Conservation (phyloP, 129 eudicot genomes). For the Chrysanthemum lavandulifolium region DNA sequence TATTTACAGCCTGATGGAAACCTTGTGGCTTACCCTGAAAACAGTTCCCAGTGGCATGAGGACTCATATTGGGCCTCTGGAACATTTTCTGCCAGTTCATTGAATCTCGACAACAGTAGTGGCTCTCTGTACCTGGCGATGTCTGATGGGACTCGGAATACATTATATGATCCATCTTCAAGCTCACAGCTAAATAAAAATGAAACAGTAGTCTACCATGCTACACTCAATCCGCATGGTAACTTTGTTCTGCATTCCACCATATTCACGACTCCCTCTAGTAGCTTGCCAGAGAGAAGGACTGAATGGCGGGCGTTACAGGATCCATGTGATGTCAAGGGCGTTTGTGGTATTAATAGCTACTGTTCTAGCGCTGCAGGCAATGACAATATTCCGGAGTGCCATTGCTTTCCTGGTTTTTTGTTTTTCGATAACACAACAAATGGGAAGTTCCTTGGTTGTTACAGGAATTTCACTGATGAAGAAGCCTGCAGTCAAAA, state of each 20-base stretch:
- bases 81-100: rapidly evolving
- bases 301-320: slow-evolving; percentile 26
- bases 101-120: neutral
- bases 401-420: slow-evolving; percentile 42
- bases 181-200: neutral
- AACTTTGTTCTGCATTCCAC: slow-evolving; percentile 35
- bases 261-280: slow-evolving; percentile 15
- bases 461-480: slow-evolving; percentile 33
- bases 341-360: slow-evolving; percentile 40
- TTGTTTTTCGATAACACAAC: neutral
- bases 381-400: neutral
- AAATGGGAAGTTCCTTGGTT: slow-evolving; percentile 27
- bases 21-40: slow-evolving; percentile 30
- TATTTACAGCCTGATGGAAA: slow-evolving; percentile 19
- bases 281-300: neutral
- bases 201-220: slow-evolving; percentile 29
- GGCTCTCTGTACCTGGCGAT: slow-evolving; percentile 11
- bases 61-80: slow-evolving; percentile 21
- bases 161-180: too few relatives aligned
- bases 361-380: slow-evolving; percentile 14
- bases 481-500: slow-evolving; percentile 29
- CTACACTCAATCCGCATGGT: slow-evolving; percentile 28
- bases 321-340: slow-evolving; percentile 25
- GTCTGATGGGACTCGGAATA: too few relatives aligned
- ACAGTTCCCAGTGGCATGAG: neutral